phyloP scores from a whole-genome alignment of 2,329 filamentous ascomycete species.

The Stromatinia cepivora region DNA sequence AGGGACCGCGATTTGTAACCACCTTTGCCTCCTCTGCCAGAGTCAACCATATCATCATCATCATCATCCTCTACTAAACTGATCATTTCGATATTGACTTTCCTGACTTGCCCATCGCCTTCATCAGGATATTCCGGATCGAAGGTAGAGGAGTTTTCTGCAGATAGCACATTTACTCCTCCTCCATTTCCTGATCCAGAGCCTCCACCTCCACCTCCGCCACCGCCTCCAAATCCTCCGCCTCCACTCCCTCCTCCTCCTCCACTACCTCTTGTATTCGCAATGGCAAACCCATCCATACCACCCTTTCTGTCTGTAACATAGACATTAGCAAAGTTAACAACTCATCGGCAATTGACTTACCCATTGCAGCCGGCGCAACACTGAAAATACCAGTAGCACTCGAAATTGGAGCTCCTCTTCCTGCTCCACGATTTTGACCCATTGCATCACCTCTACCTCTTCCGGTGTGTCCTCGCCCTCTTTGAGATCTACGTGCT shows the following conservation, averaged over 20 bases:
- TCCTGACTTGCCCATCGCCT: slow-evolving; percentile 30
- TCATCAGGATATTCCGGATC: slow-evolving; percentile 38
- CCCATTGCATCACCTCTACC: slow-evolving; percentile 42
- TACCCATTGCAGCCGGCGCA: slow-evolving; percentile 21
- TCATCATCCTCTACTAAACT: slow-evolving; percentile 33
- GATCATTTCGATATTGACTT: slow-evolving; percentile 39
- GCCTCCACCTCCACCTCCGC: slow-evolving; percentile 4
- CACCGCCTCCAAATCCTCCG: slow-evolving; percentile 8
- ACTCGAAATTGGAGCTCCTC: slow-evolving; percentile 26
- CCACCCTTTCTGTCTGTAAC: slow-evolving; percentile 19
- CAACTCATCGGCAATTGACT: background rate
- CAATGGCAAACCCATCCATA: slow-evolving; percentile 3
- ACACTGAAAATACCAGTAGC: slow-evolving; percentile 33
- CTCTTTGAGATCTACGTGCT: slow-evolving; percentile 27
- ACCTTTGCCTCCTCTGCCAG: slow-evolving; percentile 25
- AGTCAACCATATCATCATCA: slow-evolving; percentile 26
- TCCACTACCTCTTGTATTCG: slow-evolving; percentile 5
- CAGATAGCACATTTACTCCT: slow-evolving; percentile 10
- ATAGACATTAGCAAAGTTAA: background rate
- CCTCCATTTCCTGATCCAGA: slow-evolving; percentile 19
- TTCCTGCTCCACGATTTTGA: slow-evolving; percentile 24
- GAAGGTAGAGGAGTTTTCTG: slow-evolving; percentile 14
- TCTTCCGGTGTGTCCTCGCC: slow-evolving; percentile 32
- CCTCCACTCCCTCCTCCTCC: slow-evolving; percentile 22
- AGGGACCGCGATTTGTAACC: slow-evolving; percentile 27